Evolutionary conservation across 2,329 filamentous ascomycete genomes (phyloP).

Genomic region (Botrytis squamosa): DNA sequence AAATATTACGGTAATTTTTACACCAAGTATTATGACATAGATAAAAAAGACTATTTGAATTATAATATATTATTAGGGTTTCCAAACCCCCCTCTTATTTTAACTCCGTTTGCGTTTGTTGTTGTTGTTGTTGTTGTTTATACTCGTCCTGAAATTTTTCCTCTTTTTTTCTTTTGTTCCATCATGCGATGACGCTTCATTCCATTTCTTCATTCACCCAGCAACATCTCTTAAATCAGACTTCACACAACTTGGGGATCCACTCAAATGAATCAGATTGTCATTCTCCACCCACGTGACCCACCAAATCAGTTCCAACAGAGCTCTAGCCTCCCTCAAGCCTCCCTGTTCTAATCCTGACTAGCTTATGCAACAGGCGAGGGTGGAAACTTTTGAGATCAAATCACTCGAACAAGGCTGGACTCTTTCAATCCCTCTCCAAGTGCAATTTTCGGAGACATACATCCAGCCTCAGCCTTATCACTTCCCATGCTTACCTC

Average conservation of each 20-base stretch:
- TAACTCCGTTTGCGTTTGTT: not conserved
- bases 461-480: not conserved
- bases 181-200: not conserved
- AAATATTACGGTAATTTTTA: too few species aligned
- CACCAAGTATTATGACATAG: not conserved
- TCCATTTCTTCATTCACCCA: constrained; percentile 13
- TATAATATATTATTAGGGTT: not conserved
- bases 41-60: too few species aligned
- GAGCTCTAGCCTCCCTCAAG: not conserved
- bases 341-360: constrained; percentile 9
- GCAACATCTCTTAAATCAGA: constrained; percentile 2
- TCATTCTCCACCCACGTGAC: not conserved
- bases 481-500: not conserved
- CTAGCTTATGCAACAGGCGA: constrained; percentile 10
- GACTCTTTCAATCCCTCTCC: not conserved
- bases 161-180: not conserved
- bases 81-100: not conserved
- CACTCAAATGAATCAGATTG: not conserved
- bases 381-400: not conserved
- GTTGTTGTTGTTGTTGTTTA: not conserved
- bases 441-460: not conserved
- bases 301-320: not conserved
- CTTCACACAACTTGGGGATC: not conserved
- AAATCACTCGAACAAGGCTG: not conserved
- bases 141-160: not conserved